Evolutionary conservation across 257 asterid genomes (phyloP).

Genomic region (Cinchona pubescens): DNA sequence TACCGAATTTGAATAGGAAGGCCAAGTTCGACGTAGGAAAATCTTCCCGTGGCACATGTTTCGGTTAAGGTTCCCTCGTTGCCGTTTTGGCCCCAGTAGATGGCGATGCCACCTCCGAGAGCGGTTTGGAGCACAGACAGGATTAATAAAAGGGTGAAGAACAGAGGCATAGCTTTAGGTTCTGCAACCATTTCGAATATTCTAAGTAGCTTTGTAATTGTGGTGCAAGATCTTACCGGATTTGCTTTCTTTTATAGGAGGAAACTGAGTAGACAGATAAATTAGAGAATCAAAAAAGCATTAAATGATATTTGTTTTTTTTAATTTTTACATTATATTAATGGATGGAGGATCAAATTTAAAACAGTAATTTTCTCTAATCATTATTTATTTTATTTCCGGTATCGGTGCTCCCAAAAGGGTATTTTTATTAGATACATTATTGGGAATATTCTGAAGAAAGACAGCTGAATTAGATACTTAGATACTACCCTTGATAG

Average conservation of each 20-base stretch:
- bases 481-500: slow-evolving; percentile 33
- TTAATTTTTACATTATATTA: too few species aligned
- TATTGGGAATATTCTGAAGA: not conserved
- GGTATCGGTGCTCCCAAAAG: not conserved
- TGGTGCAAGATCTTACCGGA: not conserved
- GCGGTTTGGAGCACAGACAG: slow-evolving; percentile 4
- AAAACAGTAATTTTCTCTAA: too few species aligned
- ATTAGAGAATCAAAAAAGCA: too few species aligned
- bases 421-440: not conserved
- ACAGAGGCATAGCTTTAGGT: not conserved
- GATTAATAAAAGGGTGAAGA: slow-evolving; percentile 10
- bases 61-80: slow-evolving; percentile 46
- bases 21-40: slow-evolving; percentile 55
- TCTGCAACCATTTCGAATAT: slow-evolving; percentile 9
- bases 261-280: too few species aligned
- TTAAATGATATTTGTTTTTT: too few species aligned
- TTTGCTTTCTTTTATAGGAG: not conserved
- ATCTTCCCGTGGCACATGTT: slow-evolving; percentile 75
- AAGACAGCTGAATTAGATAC: not conserved
- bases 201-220: not conserved
- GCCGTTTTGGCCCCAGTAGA: slow-evolving; percentile 89
- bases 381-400: too few species aligned
- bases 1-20: slow-evolving; percentile 55
- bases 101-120: slow-evolving; percentile 43
- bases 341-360: too few species aligned